Evolutionary conservation across 257 asterid genomes (phyloP).

Genomic region (Nicotiana benthamiana): DNA sequence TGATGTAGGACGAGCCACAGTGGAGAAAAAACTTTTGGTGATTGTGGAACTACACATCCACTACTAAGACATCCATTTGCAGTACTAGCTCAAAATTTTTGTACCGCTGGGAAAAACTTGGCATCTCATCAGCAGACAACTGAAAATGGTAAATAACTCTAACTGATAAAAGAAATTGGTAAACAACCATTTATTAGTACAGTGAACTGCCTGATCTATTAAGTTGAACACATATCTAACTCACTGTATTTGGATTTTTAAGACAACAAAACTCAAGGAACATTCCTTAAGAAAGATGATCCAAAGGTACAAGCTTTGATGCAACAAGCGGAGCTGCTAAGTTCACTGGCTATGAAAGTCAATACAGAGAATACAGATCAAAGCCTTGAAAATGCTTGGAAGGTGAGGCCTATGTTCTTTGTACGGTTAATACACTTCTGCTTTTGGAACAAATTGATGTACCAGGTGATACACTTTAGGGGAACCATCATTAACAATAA

Average conservation of each 20-base stretch:
- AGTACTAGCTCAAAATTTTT: slow-evolving; percentile 47
- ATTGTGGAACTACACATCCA: slow-evolving; percentile 35
- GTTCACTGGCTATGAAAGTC: slow-evolving; percentile 83
- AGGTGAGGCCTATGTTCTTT: slow-evolving; percentile 32
- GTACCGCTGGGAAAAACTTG: slow-evolving; percentile 25
- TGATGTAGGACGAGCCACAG: slow-evolving; percentile 38
- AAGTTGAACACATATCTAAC: not conserved
- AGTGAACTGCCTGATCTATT: not conserved
- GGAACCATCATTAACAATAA: not conserved
- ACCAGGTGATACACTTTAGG: not conserved
- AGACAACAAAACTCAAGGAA: slow-evolving; percentile 39
- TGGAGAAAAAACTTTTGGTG: slow-evolving; percentile 35
- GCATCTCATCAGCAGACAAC: slow-evolving; percentile 28
- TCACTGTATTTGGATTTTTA: slow-evolving; percentile 2
- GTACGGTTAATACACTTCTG: not conserved
- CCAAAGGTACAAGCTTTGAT: slow-evolving; percentile 78
- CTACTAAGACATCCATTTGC: slow-evolving; percentile 65
- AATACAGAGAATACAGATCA: slow-evolving; percentile 69
- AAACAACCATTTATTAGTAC: no score
- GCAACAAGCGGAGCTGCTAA: slow-evolving; percentile 93
- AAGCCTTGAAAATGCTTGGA: slow-evolving; percentile 86
- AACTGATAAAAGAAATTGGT: slow-evolving; percentile 13
- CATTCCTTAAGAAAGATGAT: slow-evolving; percentile 78
- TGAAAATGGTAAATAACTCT: slow-evolving; percentile 18
- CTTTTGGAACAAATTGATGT: not conserved